Base-by-base conservation (phyloP, 2,329 filamentous ascomycete genomes). In the Myrmaecium sp. region DNA sequence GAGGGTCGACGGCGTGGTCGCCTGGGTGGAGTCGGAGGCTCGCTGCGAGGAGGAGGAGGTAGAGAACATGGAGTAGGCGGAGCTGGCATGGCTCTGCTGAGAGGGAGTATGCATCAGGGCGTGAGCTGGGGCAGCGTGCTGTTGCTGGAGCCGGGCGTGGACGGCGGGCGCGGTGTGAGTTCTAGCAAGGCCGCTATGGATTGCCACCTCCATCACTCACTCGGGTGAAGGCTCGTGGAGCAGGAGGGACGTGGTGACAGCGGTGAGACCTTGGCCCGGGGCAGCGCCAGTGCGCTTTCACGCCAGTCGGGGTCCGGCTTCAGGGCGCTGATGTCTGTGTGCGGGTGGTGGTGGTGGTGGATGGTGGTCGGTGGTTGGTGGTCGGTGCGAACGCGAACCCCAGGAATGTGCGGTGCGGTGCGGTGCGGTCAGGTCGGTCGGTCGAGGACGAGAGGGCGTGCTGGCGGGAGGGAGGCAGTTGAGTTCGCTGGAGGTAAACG, bases 11-110 rank as follows among this genome's bases (percentile, higher is more conserved):
- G 44, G 38, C 26, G 47, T 42, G 22, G 58, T 62, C 35, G 48
- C 53, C 34, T 54, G 50, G 37, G 58, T 60, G 38, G 54, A 54
- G 40, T 58, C 54, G 37, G 57, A 61, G 42, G 55, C 52, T 38
- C 58, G 50, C 37, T 58, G 53, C 26, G 55, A 60, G 40, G 53
- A 57, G 36, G 51, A 54, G 39, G 52, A 58, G 49, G 57, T 54
- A 37, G 58, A 54, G 45, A 52, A 57, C 23, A 48, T 43, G 23
- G 46, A 44, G 35, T 41, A 44, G 40, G 36, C 35, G 38, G 33
- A 17, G 34, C 27, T 36, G 29, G n/a, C n/a, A n/a, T n/a, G n/a
- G n/a, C n/a, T n/a, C n/a, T n/a, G n/a, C n/a, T n/a, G n/a, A n/a
- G n/a, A n/a, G n/a, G n/a, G 43, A 30, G 46, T 47, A 36, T 39